Conservation (phyloP, 805 yeast species). For the Saccharomycodes ludwigii region DNA sequence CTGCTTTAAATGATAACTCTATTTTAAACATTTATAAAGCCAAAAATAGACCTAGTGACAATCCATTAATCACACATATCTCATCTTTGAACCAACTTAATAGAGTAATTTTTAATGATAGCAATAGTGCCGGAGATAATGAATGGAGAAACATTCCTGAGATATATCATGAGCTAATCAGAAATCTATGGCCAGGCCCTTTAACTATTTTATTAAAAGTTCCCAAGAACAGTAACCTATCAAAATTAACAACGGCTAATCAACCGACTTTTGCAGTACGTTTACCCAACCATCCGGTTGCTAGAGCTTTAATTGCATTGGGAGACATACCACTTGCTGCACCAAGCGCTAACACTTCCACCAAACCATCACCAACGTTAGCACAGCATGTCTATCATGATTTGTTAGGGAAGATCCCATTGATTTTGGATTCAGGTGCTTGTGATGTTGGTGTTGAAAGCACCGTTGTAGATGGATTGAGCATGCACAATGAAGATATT, state of each 20-base stretch:
- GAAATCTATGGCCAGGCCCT: constrained; percentile 92
- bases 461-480: constrained; percentile 86
- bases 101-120: constrained; percentile 37
- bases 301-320: constrained; percentile 75
- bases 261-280: constrained; percentile 90
- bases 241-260: constrained; percentile 69
- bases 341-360: constrained; percentile 94
- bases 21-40: constrained; percentile 73
- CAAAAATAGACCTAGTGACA: constrained; percentile 89
- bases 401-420: constrained; percentile 65
- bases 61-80: constrained; percentile 85
- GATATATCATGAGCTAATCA: constrained; percentile 51
- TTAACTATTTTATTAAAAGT: constrained; percentile 73
- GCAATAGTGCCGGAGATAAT: constrained; percentile 7
- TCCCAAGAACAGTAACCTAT: constrained; percentile 35
- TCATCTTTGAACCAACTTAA: constrained; percentile 65
- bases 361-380: constrained; percentile 84
- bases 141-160: constrained; percentile 43
- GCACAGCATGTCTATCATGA: constrained; percentile 83
- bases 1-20: constrained; percentile 60
- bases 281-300: constrained; percentile 77
- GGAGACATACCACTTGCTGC: constrained; percentile 91
- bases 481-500: constrained; percentile 10
- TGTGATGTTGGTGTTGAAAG: constrained; percentile 87
- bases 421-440: constrained; percentile 83